Evolutionary conservation across 2,329 filamentous ascomycete genomes (phyloP).

Genomic region (Helotiales sp.): DNA sequence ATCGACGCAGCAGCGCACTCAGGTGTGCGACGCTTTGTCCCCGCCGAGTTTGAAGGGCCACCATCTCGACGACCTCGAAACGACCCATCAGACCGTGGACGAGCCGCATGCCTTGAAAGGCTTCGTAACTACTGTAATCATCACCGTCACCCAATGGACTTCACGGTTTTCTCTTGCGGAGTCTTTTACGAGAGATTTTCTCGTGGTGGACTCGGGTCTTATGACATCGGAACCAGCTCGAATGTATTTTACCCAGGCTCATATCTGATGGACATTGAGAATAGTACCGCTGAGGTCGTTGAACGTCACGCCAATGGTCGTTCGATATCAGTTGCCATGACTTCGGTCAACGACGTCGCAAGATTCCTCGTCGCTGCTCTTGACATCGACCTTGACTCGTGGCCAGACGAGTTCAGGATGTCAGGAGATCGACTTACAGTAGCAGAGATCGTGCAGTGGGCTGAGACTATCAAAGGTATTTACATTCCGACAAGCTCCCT

Average conservation of each 20-base stretch:
- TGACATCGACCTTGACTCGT: constrained; percentile 57
- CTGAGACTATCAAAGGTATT: constrained; percentile 50
- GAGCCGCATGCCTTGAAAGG: constrained; percentile 54
- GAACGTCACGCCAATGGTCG: constrained; percentile 51
- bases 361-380: constrained; percentile 70
- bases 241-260: constrained; percentile 56
- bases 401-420: constrained; percentile 71
- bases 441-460: constrained; percentile 56
- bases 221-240: constrained; percentile 58
- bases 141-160: constrained; percentile 55
- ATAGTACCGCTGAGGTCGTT: constrained; percentile 59
- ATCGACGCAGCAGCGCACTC: constrained; percentile 69
- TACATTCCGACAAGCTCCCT: too few species aligned
- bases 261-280: constrained; percentile 64
- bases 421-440: constrained; percentile 65
- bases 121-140: constrained; percentile 54
- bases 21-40: constrained; percentile 68
- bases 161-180: constrained; percentile 72
- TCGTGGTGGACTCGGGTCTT: constrained; percentile 61
- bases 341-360: constrained; percentile 68
- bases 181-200: constrained; percentile 76
- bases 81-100: constrained; percentile 63
- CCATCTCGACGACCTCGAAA: constrained; percentile 52
- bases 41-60: constrained; percentile 73
- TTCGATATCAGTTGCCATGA: constrained; percentile 62